Base-by-base conservation (phyloP, 192 early-diverging fungal genomes). In the Thamnidium elegans region DNA sequence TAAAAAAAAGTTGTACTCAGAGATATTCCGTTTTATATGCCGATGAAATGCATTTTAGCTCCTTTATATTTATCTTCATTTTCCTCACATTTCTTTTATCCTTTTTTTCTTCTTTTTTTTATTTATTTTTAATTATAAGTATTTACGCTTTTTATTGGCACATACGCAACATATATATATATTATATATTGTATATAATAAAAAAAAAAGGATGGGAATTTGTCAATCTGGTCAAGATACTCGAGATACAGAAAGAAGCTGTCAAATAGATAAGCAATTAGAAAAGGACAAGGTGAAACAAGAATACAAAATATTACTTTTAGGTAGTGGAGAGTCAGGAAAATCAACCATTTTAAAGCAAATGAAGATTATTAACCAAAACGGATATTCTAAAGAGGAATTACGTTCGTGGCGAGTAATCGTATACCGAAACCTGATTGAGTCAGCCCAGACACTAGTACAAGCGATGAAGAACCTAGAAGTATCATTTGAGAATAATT, bases 361-460 rank as follows among this genome's bases (percentile, higher is more conserved):
- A 74, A 97, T 97, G 94, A 95, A 94, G 78, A 93, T 97, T 71
- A 94, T 97, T 67, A 92, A 95, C 77, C 91, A 94, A 74, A 89
- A 91, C 60, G 94, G 92, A 9, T 95, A 93, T 72, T 89, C 88
- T 7, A 78, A 79, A 63, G 88, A 93, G 20, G 94, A 95, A 66
- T 70, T 92, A 34, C 77, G 82, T 51, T 71, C 84, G 26, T 93
- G 87, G 78, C 82, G 86, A 36, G 75, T 87, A 60, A 93, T 92
- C 5, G 85, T 96, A 53, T 91, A 89, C 73, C 91, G 92, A 64
- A 96, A 95, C 72, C 74, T 91, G 15, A 78, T 96, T 32, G 92
- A 94, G 66, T 90, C 87, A 60, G 89, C 88, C 44, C 90, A 92
- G 68, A 81, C 86, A 17, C 73, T 95, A 34, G 78, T 93, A 15